These are phyloP conservation scores for Quercus ilex DNA, from an alignment of 306 rosid species.

Conservation along the genomic window DNA sequence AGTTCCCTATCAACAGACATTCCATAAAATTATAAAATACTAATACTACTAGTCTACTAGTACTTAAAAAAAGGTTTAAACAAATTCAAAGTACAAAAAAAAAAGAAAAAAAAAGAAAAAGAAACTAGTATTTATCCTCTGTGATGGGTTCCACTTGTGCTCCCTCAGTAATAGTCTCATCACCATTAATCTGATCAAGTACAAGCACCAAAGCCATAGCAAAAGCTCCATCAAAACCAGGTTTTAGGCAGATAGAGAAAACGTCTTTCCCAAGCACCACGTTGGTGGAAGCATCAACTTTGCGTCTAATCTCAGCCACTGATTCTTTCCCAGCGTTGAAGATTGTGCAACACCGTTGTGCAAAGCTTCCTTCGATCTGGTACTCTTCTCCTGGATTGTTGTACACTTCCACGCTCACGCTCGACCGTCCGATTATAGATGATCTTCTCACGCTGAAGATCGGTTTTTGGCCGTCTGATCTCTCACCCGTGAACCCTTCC, in stretches of 20 bases:
- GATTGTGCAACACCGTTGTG: conserved; percentile 61
- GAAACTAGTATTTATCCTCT: conserved; percentile 11
- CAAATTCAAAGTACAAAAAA: not conserved
- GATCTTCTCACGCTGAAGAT: conserved; percentile 77
- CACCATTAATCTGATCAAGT: conserved; percentile 80
- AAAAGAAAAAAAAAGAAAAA: not conserved
- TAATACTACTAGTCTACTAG: too few relatives aligned
- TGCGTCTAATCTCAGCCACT: conserved; percentile 87
- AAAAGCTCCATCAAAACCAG: conserved; percentile 80
- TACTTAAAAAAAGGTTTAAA: not conserved
- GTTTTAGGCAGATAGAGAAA: conserved; percentile 67
- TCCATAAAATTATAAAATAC: not conserved
- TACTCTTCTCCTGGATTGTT: conserved; percentile 45
- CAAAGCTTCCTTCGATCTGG: conserved; percentile 76
- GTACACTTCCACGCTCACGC: conserved; percentile 62
- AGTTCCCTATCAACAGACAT: not conserved
- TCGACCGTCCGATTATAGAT: conserved; percentile 81
- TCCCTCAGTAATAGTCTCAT: conserved; percentile 25
- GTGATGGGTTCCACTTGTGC: conserved; percentile 39
- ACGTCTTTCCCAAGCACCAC: conserved; percentile 91
- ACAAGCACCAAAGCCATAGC: conserved; percentile 85
- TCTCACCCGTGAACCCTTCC: conserved; percentile 89
- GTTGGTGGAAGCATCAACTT: conserved; percentile 73
- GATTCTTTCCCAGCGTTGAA: conserved; percentile 33
- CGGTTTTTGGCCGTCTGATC: conserved; percentile 70